Conservation (phyloP, 192 early-diverging fungal species). For the Funneliformis geosporum region DNA sequence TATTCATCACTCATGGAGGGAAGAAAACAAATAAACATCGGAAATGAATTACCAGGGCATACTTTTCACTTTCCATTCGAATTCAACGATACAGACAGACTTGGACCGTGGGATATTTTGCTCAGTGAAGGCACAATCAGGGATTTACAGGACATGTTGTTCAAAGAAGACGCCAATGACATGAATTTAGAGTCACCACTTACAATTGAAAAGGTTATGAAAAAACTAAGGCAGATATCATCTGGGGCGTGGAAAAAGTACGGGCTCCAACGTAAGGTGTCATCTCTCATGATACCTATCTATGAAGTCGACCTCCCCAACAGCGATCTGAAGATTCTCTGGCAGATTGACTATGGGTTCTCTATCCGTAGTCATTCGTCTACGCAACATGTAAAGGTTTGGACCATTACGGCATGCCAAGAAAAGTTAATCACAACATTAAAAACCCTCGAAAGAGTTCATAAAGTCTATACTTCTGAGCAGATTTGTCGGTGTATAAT, state of each 20-base stretch:
- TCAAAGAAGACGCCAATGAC: too few species aligned
- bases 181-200: background rate
- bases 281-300: background rate
- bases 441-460: constrained; percentile 6
- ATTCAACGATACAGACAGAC: constrained; percentile 10
- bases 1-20: too few species aligned
- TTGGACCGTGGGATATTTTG: constrained; percentile 24
- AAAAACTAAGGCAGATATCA: constrained; percentile 8
- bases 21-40: too few species aligned
- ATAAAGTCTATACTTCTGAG: background rate
- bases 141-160: background rate
- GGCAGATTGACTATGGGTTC: constrained; percentile 25
- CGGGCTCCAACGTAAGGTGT: background rate
- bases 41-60: too few species aligned
- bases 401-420: background rate
- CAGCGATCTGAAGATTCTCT: background rate
- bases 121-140: constrained; percentile 17
- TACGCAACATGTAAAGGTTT: constrained; percentile 17
- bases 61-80: constrained; percentile 15
- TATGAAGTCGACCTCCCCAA: constrained; percentile 3
- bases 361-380: background rate
- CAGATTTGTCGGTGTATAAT: background rate
- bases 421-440: background rate
- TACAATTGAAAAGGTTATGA: background rate
- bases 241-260: constrained; percentile 11